A percentile compares a stretch with the other conserved stretches of the same genome.
Conservation (phyloP, 164 flowering plant species). For the Platanus orientalis region DNA sequence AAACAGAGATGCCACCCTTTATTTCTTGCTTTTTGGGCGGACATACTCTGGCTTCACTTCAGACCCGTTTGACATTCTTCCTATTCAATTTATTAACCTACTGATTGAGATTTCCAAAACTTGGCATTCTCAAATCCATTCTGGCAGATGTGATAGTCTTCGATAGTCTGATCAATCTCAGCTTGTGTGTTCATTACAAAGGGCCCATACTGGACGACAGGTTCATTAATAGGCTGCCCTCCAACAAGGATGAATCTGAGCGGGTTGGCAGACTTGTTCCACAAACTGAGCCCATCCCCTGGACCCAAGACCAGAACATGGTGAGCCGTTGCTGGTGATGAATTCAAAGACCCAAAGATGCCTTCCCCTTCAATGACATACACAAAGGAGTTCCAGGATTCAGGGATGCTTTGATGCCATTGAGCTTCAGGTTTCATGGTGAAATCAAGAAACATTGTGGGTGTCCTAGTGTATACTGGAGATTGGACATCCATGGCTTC, state of each 20-base stretch:
- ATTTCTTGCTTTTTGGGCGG: no score
- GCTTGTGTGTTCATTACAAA: constrained; percentile 94
- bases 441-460: constrained; percentile 84
- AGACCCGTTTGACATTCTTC: not conserved
- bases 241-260: constrained; percentile 67
- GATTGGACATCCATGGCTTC: constrained; percentile 81
- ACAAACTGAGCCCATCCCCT: constrained; percentile 66
- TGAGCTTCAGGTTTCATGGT: constrained; percentile 55
- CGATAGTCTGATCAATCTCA: constrained; percentile 68
- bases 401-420: constrained; percentile 57
- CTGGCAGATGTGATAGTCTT: constrained; percentile 50
- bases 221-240: constrained; percentile 78
- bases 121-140: constrained; percentile 90
- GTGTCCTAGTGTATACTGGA: constrained; percentile 80
- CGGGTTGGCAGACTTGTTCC: constrained; percentile 57
- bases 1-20: no score
- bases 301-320: constrained; percentile 58
- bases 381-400: constrained; percentile 67
- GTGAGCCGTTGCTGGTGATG: constrained; percentile 47
- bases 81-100: not conserved
- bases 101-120: constrained; percentile 58
- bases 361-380: constrained; percentile 85
- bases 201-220: constrained; percentile 80
- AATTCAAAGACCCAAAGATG: constrained; percentile 38
- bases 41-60: not conserved